A percentile compares a stretch with the other conserved stretches of the same genome.
Conservation (phyloP, 371 early-diverging fungal genomes). For the Mucor sp. region DNA sequence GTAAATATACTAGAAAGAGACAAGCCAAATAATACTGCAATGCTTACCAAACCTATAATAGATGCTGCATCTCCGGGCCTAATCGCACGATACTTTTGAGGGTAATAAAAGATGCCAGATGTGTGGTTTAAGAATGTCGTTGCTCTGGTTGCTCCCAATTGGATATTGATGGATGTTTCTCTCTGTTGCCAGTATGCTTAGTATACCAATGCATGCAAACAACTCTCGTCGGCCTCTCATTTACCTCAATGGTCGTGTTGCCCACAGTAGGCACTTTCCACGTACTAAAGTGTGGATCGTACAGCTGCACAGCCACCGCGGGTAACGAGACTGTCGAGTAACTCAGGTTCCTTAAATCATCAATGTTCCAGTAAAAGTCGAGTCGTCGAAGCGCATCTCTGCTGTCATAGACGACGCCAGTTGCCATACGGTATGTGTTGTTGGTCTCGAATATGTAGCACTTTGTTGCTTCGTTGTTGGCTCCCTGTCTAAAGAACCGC, state of each 20-base stretch:
- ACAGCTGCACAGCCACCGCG: slow-evolving; percentile 36
- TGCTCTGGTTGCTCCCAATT: slow-evolving; percentile 26
- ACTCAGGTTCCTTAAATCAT: slow-evolving; percentile 19
- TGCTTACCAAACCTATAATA: slow-evolving; percentile 37
- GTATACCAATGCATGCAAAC: not conserved
- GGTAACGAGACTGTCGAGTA: slow-evolving; percentile 27
- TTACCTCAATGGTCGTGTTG: slow-evolving; percentile 32
- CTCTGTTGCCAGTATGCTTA: slow-evolving; percentile 4
- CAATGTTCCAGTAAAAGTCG: slow-evolving; percentile 45
- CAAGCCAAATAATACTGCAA: not conserved
- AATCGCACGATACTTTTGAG: slow-evolving; percentile 34
- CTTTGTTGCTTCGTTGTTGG: not conserved
- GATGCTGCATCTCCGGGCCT: slow-evolving; percentile 25
- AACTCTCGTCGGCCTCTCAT: no score
- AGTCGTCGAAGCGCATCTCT: slow-evolving; percentile 28
- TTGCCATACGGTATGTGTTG: slow-evolving; percentile 23
- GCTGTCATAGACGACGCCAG: slow-evolving; percentile 13
- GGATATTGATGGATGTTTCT: slow-evolving; percentile 20
- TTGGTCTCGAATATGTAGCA: slow-evolving; percentile 36
- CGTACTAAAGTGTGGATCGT: slow-evolving; percentile 27
- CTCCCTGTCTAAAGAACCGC: slow-evolving; percentile 11
- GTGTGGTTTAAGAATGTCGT: slow-evolving; percentile 30
- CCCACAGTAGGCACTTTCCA: slow-evolving; percentile 26
- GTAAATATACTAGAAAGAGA: not conserved
- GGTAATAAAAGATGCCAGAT: slow-evolving; percentile 29